Percentiles rank a stretch among this genome's conserved stretches.
These are phyloP conservation scores for Penicillium sp. DNA, from an alignment of 2,329 filamentous ascomycete genomes.

Conservation along the genomic window DNA sequence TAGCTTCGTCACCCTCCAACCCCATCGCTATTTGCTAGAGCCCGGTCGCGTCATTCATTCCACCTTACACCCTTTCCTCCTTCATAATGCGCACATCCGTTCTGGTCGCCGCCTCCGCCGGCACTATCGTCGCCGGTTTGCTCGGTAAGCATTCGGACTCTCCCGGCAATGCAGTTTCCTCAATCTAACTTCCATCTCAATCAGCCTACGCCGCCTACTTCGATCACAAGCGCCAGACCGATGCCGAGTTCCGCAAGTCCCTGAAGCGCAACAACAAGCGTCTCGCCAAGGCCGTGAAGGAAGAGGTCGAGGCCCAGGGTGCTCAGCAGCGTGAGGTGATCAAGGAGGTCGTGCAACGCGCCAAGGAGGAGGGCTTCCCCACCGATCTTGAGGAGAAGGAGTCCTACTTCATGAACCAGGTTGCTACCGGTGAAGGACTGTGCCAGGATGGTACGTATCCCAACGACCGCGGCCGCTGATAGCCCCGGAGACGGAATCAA, in stretches of 20 bases:
- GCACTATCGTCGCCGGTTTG: constrained; percentile 59
- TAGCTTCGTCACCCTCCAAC: neutral
- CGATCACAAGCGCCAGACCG: constrained; percentile 64
- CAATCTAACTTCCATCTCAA: neutral
- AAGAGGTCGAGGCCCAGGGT: constrained; percentile 49
- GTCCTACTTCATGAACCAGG: constrained; percentile 94
- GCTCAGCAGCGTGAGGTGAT: constrained; percentile 63
- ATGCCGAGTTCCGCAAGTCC: constrained; percentile 62
- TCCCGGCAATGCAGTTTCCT: neutral
- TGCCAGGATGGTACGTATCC: constrained; percentile 71
- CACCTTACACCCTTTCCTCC: neutral
- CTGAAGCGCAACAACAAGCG: constrained; percentile 53
- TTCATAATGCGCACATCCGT: constrained; percentile 57
- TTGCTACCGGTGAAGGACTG: constrained; percentile 82
- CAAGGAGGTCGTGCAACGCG: constrained; percentile 72
- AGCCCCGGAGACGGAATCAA: neutral
- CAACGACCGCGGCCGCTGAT: neutral
- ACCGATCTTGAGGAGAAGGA: constrained; percentile 89
- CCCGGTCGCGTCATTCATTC: constrained; percentile 2
- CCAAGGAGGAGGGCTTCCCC: constrained; percentile 90
- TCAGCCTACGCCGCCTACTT: constrained; percentile 67
- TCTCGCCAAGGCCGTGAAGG: constrained; percentile 49
- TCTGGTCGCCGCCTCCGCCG: constrained; percentile 58
- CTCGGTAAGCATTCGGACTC: constrained; percentile 44
- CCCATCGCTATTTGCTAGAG: constrained; percentile 5